A percentile compares a stretch with the other conserved stretches of the same genome.
These are phyloP conservation scores for Phytophthora citricola DNA, from an alignment of 352 stramenopile species.

Conservation along the genomic window DNA sequence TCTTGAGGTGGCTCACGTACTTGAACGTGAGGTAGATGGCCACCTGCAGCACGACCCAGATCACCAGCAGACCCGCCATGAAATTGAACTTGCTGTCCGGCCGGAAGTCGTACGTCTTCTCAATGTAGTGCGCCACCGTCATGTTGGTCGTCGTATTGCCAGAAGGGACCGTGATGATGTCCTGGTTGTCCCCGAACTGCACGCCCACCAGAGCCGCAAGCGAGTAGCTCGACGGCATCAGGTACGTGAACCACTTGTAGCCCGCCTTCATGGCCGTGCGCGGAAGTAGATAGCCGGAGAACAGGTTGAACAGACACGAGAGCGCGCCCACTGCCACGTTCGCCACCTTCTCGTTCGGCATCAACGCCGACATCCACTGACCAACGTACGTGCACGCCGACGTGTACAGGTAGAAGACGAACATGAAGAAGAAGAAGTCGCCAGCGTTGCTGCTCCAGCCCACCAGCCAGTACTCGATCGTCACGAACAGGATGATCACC, in stretches of 20 bases:
- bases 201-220: conserved; percentile 47
- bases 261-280: conserved; percentile 56
- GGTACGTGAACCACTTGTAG: conserved; percentile 77
- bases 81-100: conserved; percentile 54
- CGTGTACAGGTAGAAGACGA: conserved; percentile 68
- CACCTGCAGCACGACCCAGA: conserved; percentile 64
- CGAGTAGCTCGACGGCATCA: conserved; percentile 70
- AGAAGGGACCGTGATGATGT: conserved; percentile 24
- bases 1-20: conserved; percentile 75
- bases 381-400: conserved; percentile 72
- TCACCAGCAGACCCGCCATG: conserved; percentile 51
- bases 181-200: conserved; percentile 46
- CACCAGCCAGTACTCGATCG: conserved; percentile 73
- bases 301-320: conserved; percentile 76
- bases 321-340: conserved; percentile 77
- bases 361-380: conserved; percentile 79
- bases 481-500: conserved; percentile 54
- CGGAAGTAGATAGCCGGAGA: conserved; percentile 63
- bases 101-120: conserved; percentile 61
- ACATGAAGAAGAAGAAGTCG: conserved; percentile 54
- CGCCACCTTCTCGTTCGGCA: conserved; percentile 77
- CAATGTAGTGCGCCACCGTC: conserved; percentile 48
- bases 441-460: conserved; percentile 38
- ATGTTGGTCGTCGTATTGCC: conserved; percentile 1
- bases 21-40: conserved; percentile 70